Base-by-base conservation (phyloP, 2,329 filamentous ascomycete genomes). In the Colletotrichum sansevieriae region DNA sequence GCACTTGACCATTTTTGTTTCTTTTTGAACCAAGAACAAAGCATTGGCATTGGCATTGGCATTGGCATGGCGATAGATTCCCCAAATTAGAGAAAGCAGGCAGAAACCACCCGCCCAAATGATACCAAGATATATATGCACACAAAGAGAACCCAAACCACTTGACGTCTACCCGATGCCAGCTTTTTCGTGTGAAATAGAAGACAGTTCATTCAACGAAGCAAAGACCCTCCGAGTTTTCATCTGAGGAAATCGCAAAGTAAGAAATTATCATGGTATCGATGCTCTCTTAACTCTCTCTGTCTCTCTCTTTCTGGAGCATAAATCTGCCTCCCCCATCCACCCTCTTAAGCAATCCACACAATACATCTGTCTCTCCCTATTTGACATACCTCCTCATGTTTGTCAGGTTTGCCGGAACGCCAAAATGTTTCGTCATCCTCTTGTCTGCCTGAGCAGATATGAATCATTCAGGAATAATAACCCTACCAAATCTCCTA, bases 1-100 rank as follows among this genome's bases (percentile, higher is more conserved):
- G 29, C 29, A 29, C 29, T 29, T 29, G 29, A 29, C 29, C 41
- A 41, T 37, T 37, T 37, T n/a, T 44, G 39, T 20, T 25, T 44
- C 18, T 20, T 52, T 52, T 43, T 55, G 20, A 12, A 18, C 35
- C 39, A 46, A 39, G 12, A 22, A 62, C 9, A 18, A 47, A 18
- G 4, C 65, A 65, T 65, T 56, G 55, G 47, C 65, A 68, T 68
- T 54, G 55, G 47, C 65, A 68, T 68, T 54, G 65, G 61, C 65
- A 65, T 65, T 56, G 55, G 47, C 65, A 68, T 68, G 47, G 65
- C 60, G 60, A 68, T 64, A 68, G 52, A 64, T 35, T 13, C 37
- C 37, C 60, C 18, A 35, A 12, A 15, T 49, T 46, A 63, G 49
- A 67, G 46, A 37, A 57, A 15, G 33, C 64, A 46, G 33, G 18